Evolutionary conservation across 805 yeast species (phyloP).

Genomic region (Debaryomyces maramus): DNA sequence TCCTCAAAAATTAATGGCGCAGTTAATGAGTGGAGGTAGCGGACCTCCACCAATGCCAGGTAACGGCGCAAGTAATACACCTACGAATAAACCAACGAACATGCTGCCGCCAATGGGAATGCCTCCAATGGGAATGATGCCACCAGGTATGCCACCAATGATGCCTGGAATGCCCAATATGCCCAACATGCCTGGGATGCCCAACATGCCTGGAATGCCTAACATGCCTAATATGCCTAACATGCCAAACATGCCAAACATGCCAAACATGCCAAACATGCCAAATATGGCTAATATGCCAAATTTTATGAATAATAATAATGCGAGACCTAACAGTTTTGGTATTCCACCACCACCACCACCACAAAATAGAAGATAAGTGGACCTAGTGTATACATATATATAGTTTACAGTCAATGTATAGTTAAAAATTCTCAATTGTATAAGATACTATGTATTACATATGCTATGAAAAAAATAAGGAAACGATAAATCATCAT

Average conservation of each 20-base stretch:
- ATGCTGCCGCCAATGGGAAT: conserved; percentile 25
- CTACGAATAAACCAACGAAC: conserved; percentile 14
- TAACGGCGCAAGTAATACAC: conserved; percentile 11
- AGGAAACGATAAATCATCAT: too few species aligned
- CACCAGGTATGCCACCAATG: conserved; percentile 17
- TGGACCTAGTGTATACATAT: conserved; percentile 6
- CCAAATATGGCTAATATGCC: conserved; percentile 24
- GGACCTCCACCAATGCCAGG: conserved; percentile 9
- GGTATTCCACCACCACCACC: conserved; percentile 18
- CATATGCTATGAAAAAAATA: conserved; percentile 2
- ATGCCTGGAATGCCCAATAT: conserved; percentile 21
- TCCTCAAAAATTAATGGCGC: conserved; percentile 75
- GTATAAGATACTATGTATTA: conserved; percentile 1
- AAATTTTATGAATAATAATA: conserved; percentile 19
- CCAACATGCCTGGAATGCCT: conserved; percentile 20
- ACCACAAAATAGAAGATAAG: conserved; percentile 9
- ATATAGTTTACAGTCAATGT: not conserved
- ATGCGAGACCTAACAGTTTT: conserved; percentile 8
- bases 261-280: conserved; percentile 22
- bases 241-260: conserved; percentile 23
- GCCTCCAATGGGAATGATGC: conserved; percentile 18
- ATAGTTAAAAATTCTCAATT: not conserved
- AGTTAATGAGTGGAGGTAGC: conserved; percentile 45
- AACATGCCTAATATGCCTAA: conserved; percentile 27
- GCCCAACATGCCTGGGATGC: conserved; percentile 16